Evolutionary conservation across 495 filamentous ascomycete genomes (phyloP).

Genomic region (Trichoderma virens): DNA sequence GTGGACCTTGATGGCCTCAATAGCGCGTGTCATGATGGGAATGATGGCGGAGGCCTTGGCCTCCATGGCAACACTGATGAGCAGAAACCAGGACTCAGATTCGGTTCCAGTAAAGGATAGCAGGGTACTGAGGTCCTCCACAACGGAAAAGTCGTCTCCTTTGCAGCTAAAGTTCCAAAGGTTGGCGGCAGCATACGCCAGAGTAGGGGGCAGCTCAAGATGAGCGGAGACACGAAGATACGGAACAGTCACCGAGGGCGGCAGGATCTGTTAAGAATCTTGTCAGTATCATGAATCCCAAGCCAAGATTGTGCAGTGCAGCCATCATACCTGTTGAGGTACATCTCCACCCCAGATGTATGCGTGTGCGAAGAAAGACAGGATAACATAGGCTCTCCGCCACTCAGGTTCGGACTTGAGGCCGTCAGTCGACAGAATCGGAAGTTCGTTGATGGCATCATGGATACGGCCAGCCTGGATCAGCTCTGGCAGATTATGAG

Average conservation of each 20-base stretch:
- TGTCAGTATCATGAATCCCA: too few species aligned
- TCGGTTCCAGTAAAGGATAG: slow-evolving; percentile 85
- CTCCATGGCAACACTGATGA: slow-evolving; percentile 91
- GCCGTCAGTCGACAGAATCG: slow-evolving; percentile 18
- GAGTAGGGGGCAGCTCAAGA: slow-evolving; percentile 77
- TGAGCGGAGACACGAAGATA: slow-evolving; percentile 65
- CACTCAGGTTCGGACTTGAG: slow-evolving; percentile 18
- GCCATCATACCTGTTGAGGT: slow-evolving; percentile 24
- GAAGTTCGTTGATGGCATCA: slow-evolving; percentile 14
- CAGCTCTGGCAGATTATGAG: slow-evolving; percentile 14
- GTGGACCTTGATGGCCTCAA: slow-evolving; percentile 52
- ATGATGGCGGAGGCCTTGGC: slow-evolving; percentile 76
- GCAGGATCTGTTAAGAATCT: slow-evolving; percentile 42
- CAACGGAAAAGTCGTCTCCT: slow-evolving; percentile 54
- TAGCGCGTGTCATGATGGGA: slow-evolving; percentile 70
- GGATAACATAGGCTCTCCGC: slow-evolving; percentile 59
- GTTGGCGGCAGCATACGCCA: slow-evolving; percentile 80
- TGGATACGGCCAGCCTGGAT: slow-evolving; percentile 12
- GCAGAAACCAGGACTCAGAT: slow-evolving; percentile 96
- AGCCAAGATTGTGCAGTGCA: not conserved
- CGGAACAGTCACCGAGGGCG: slow-evolving; percentile 71
- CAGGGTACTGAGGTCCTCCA: slow-evolving; percentile 67
- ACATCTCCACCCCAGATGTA: slow-evolving; percentile 63
- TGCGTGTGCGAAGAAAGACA: slow-evolving; percentile 82
- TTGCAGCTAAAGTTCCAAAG: slow-evolving; percentile 86